A percentile compares a stretch with the other conserved stretches of the same genome.
These are phyloP conservation scores for Aspergillus quadrilineatus DNA, from an alignment of 2,329 filamentous ascomycete genomes.

Conservation along the genomic window DNA sequence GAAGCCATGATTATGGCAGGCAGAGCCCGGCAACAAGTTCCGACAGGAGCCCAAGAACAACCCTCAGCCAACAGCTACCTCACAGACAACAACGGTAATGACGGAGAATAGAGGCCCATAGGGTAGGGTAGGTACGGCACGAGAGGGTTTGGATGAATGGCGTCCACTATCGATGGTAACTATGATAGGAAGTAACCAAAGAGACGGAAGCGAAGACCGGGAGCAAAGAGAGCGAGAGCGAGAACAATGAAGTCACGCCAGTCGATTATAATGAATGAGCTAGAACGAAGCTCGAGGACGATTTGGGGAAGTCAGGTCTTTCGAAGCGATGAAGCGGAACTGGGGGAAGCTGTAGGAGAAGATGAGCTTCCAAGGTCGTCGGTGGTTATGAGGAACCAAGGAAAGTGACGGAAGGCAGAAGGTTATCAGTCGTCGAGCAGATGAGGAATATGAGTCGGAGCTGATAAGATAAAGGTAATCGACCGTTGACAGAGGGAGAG, in stretches of 20 bases:
- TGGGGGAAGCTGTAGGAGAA: constrained; percentile 12
- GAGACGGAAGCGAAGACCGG: background rate
- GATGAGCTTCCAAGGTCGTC: constrained; percentile 1
- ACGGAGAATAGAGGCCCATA: constrained; percentile 34
- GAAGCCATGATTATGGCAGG: constrained; percentile 43
- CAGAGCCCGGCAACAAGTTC: constrained; percentile 19
- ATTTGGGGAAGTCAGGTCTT: background rate
- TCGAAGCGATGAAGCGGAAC: constrained; percentile 24
- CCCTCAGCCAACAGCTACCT: constrained; percentile 40
- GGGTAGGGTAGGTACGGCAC: constrained; percentile 23
- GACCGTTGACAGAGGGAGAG: constrained; percentile 8
- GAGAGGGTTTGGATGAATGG: background rate
- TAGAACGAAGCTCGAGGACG: background rate
- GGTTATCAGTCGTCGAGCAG: background rate
- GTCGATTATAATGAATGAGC: background rate
- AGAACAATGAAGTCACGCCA: background rate
- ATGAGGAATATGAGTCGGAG: constrained; percentile 1
- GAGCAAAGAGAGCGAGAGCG: background rate
- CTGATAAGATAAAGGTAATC: constrained; percentile 5
- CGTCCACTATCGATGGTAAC: constrained; percentile 3
- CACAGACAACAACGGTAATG: constrained; percentile 28
- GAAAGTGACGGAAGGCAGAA: background rate
- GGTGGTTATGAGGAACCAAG: background rate
- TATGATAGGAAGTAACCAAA: background rate
- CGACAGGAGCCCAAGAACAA: constrained; percentile 20